Percentiles rank a stretch among this genome's conserved stretches.
Evolutionary conservation across 352 stramenopile genomes (phyloP).

Genomic region (Aphanomyces invadans): DNA sequence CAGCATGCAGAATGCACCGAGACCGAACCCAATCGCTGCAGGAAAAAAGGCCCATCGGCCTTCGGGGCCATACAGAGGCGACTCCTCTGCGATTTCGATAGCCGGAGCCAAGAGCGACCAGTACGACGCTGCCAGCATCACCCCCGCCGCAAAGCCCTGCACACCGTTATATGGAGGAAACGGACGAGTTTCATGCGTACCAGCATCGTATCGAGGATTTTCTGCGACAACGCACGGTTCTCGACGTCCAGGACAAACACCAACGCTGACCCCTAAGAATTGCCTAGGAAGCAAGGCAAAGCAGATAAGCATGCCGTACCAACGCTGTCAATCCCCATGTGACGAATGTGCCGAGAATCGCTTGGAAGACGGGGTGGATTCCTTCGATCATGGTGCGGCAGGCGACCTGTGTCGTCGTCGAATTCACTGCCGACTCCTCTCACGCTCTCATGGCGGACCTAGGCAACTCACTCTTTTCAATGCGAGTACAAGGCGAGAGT

Average conservation of each 20-base stretch:
- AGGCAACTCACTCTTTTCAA: too few relatives aligned
- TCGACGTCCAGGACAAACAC: constrained; percentile 80
- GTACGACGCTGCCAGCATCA: constrained; percentile 87
- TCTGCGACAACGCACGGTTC: constrained; percentile 59
- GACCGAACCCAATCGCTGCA: constrained; percentile 70
- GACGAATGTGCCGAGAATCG: constrained; percentile 70
- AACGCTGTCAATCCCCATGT: constrained; percentile 79
- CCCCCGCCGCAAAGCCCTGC: constrained; percentile 78
- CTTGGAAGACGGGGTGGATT: constrained; percentile 64
- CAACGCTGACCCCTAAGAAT: constrained; percentile 49
- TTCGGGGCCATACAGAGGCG: constrained; percentile 60
- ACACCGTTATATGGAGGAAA: background rate
- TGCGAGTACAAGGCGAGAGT: too few relatives aligned
- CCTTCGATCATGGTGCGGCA: constrained; percentile 65
- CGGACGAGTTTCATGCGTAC: constrained; percentile 24
- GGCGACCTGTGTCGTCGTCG: too few relatives aligned
- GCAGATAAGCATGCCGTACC: constrained; percentile 29
- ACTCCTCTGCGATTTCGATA: constrained; percentile 81
- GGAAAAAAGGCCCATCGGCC: constrained; percentile 75
- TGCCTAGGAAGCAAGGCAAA: background rate
- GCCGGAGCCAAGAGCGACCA: constrained; percentile 81
- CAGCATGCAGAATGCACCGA: constrained; percentile 68
- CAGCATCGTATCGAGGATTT: constrained; percentile 79
- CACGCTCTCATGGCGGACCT: too few relatives aligned
- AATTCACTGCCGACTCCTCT: too few relatives aligned